phyloP scores from a whole-genome alignment of 345 rosid species.

The Syzygium grande region DNA sequence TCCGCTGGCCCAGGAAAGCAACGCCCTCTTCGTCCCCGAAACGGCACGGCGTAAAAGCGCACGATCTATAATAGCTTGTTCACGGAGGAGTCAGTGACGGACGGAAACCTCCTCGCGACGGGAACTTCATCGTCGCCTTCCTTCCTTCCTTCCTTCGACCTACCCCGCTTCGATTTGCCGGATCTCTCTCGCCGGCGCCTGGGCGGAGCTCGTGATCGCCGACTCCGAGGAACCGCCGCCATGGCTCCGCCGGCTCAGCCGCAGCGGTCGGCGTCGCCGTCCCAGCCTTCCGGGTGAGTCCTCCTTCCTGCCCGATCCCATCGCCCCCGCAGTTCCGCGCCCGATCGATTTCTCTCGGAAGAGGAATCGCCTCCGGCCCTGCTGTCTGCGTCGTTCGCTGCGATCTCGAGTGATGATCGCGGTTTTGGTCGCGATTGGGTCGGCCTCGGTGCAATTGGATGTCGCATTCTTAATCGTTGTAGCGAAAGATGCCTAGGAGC shows the following conservation, averaged over 20 bases:
- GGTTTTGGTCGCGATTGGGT: background rate
- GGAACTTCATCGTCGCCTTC: background rate
- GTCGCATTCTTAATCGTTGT: background rate
- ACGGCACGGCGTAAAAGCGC: background rate
- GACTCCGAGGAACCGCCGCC: background rate
- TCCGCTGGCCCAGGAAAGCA: too few relatives aligned
- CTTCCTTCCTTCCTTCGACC: background rate
- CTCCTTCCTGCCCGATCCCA: background rate
- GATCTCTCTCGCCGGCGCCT: background rate
- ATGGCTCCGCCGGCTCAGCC: constrained; percentile 90
- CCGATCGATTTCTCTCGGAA: background rate
- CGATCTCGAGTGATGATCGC: background rate
- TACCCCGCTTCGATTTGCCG: background rate
- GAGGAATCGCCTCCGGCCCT: background rate
- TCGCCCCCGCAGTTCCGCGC: background rate
- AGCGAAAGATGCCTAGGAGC: background rate
- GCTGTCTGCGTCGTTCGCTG: background rate
- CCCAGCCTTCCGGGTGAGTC: constrained; percentile 95
- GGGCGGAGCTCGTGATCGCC: background rate
- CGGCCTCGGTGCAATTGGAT: background rate
- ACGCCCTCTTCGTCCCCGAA: background rate
- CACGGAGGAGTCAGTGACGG: background rate
- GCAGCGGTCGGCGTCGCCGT: constrained; percentile 80
- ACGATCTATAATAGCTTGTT: background rate
- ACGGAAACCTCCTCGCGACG: background rate